Conservation (phyloP, 192 early-diverging fungal species). For the Linnemannia hyalina region DNA sequence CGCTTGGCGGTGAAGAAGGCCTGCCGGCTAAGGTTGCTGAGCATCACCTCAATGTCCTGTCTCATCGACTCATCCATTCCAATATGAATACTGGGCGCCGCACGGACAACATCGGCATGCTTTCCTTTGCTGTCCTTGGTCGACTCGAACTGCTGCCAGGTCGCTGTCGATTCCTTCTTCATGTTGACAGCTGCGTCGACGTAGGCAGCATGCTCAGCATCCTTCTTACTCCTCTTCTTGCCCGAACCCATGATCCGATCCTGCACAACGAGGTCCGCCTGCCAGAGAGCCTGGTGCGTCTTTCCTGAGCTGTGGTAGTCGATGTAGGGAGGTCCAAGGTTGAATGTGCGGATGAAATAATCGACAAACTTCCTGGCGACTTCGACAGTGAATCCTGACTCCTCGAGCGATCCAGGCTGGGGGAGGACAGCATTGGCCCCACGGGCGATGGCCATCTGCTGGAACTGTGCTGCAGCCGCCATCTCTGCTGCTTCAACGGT, state of each 20-base stretch:
- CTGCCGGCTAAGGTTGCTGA: slow-evolving; percentile 38
- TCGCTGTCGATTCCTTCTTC: slow-evolving; percentile 46
- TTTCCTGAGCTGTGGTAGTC: slow-evolving; percentile 49
- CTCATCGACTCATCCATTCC: slow-evolving; percentile 48
- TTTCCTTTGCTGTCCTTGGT: slow-evolving; percentile 52
- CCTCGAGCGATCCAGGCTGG: slow-evolving; percentile 43
- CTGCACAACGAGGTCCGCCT: slow-evolving; percentile 53
- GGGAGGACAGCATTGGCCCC: slow-evolving; percentile 38
- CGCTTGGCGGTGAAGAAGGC: slow-evolving; percentile 43
- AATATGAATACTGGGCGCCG: slow-evolving; percentile 50
- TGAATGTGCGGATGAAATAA: slow-evolving; percentile 52
- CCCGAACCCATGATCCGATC: slow-evolving; percentile 43
- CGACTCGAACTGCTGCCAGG: slow-evolving; percentile 57
- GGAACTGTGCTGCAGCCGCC: slow-evolving; percentile 54
- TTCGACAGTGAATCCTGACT: slow-evolving; percentile 42
- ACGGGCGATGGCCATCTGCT: slow-evolving; percentile 52
- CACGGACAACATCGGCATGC: slow-evolving; percentile 41
- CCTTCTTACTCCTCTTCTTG: slow-evolving; percentile 56
- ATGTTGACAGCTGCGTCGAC: slow-evolving; percentile 56
- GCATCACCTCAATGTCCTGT: slow-evolving; percentile 43
- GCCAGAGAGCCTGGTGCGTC: slow-evolving; percentile 52
- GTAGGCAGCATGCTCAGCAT: slow-evolving; percentile 54
- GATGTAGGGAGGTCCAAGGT: slow-evolving; percentile 52
- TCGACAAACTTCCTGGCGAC: slow-evolving; percentile 58
- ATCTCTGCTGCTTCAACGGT: slow-evolving; percentile 53